Evolutionary conservation across 257 asterid genomes (phyloP), one percentile per base, ranked within the genome.

Genomic region (Euphrasia confusa): DNA sequence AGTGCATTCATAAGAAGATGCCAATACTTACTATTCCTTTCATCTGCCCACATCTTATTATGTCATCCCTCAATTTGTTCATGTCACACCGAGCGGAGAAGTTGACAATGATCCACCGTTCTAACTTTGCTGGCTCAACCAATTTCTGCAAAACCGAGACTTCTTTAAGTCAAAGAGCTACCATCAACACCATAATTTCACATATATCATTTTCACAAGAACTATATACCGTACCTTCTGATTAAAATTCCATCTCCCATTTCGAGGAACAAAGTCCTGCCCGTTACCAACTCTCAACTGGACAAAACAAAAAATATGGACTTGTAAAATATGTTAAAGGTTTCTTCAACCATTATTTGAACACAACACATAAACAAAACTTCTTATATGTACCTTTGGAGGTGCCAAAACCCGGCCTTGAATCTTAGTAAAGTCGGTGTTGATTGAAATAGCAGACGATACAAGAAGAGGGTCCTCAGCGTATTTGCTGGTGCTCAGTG

Each of bases 211-310:
- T 0, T 21, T 32, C 8, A 12, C 39, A 68, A 60, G 48, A 64
- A 49, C 12, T 35, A 48, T 7, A 10, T 3, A 26, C 10, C 18
- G 2, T 77, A 85, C 96, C 91, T 81, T 85, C 27, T 77, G 71
- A 44, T 88, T 88, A 64, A 88, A 83, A 65, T 88, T 88, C 96
- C 96, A 88, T 14, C 81, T 72, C 12, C 94, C 96, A 27, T 72
- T 78, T 3, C 79, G 74, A 2, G 92, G 89, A 35, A 69, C 30
- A 45, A 81, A 68, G 35, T 72, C 76, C 32, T 74, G 85, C 4
- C 77, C 78, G 5, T 60, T 75, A 6, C 96, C 96, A 2, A 78
- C 83, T 67, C 42, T 79, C 74, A 88, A 61, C 94, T 88, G 76
- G 7, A 48, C 17, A 2, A 4, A 15, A n/a, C 17, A 48, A n/a